Percentiles rank a stretch among this genome's conserved stretches.
These are phyloP conservation scores for Trichoderma virens DNA, from an alignment of 495 filamentous ascomycete genomes.

Conservation along the genomic window DNA sequence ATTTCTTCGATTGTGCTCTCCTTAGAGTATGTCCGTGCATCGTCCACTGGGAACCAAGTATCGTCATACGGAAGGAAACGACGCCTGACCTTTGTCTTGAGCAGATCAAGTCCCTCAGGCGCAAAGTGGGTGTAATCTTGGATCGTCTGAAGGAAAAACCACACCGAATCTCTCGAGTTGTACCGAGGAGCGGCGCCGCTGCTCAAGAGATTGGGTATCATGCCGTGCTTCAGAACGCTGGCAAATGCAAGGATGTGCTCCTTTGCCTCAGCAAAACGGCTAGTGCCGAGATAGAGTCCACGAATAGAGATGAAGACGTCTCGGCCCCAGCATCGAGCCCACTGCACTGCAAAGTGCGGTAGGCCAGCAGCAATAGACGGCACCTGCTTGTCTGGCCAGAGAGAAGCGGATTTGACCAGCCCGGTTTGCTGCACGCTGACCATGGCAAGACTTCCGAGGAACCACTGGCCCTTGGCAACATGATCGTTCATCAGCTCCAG, in stretches of 20 bases:
- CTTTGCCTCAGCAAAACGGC: constrained; percentile 76
- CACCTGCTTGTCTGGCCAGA: constrained; percentile 78
- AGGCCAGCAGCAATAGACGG: constrained; percentile 87
- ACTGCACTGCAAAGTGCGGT: constrained; percentile 89
- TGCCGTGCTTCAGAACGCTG: constrained; percentile 94
- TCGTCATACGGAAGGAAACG: constrained; percentile 96
- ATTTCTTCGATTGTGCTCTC: constrained; percentile 76
- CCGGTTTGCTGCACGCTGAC: constrained; percentile 86
- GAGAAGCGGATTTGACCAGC: constrained; percentile 76
- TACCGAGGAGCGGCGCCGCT: constrained; percentile 87
- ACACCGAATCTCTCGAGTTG: constrained; percentile 91
- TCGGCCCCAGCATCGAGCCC: constrained; percentile 95
- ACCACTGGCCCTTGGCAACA: constrained; percentile 71
- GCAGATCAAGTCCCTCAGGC: constrained; percentile 64
- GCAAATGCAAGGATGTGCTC: constrained; percentile 95
- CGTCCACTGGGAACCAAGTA: constrained; percentile 75
- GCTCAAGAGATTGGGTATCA: constrained; percentile 92
- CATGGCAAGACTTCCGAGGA: constrained; percentile 78
- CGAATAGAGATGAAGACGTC: constrained; percentile 95
- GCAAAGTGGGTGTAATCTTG: constrained; percentile 87
- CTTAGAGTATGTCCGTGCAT: constrained; percentile 77
- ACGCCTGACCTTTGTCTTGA: constrained; percentile 69
- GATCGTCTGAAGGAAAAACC: constrained; percentile 93
- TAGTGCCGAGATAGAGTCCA: constrained; percentile 81
- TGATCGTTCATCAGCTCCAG: constrained; percentile 71